Evolutionary conservation across 177 flowering plant species (phyloP), one percentile per base, ranked within the genome.

Genomic region (Telopea speciosissima): DNA sequence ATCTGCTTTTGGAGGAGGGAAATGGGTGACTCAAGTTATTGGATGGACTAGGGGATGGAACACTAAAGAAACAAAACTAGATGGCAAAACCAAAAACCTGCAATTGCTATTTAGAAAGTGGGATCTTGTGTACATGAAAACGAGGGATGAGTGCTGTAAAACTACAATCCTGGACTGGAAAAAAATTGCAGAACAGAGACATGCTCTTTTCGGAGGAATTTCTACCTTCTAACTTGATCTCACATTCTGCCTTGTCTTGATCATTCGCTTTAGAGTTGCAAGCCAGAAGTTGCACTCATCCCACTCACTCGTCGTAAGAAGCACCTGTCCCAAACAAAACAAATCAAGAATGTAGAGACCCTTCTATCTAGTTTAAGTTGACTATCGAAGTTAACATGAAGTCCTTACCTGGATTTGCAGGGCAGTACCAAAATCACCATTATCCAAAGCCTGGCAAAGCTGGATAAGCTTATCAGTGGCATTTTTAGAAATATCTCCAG

Each of bases 271-370:
- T n/a, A 95, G 89, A n/a, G 96, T 81, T 21, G 94, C 90, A 68
- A 96, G 85, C 99, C 99, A 96, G 81, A 85, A 96, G 85, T 85
- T 88, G 90, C 99, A 96, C 72, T 96, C 99, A 63, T 96, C 99
- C 99, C 99, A 96, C 62, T 93, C 99, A 44, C 91, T 96, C 1
- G 97, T 90, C 14, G 99, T 96, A 60, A 96, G 87, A 63, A 73
- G 84, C 3, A 96, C 95, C 99, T 96, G 81, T 63, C 76, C 5
- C 79, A 74, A 24, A 36, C 8, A 69, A 2, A 24, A 65, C 19
- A 10, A 25, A n/a, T 65, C 28, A 44, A 28, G 31, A 33, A 28
- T 59, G 52, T 17, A 44, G n/a, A 42, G 8, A 59, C 1, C 1
- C 12, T 16, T 28, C 56, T 22, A 23, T 58, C 17, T 42, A 22